Evolutionary conservation across 2,329 filamentous ascomycete species (phyloP).

Genomic region (Trichoderma sp.): DNA sequence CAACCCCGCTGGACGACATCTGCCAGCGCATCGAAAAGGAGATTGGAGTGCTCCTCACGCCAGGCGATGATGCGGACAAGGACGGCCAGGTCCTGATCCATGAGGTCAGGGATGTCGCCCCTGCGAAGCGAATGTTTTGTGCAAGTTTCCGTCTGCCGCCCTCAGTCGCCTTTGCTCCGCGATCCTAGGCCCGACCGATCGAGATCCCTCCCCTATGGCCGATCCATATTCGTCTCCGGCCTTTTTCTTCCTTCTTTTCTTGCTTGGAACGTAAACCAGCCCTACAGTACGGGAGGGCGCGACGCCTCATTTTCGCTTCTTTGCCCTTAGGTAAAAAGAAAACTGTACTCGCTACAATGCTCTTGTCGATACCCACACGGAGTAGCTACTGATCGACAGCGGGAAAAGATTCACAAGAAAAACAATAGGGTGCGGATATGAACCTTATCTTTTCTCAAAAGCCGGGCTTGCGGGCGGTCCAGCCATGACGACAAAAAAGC

Average conservation of each 20-base stretch:
- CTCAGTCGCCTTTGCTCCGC: constrained; percentile 73
- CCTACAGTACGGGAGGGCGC: constrained; percentile 10
- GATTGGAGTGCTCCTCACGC: constrained; percentile 43
- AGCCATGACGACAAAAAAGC: not conserved
- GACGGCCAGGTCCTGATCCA: constrained; percentile 57
- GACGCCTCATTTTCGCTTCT: not conserved
- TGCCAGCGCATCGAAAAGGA: constrained; percentile 43
- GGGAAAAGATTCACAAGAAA: not conserved
- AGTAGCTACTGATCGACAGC: not conserved
- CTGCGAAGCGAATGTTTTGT: constrained; percentile 96
- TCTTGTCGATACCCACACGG: not conserved
- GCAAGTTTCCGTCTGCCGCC: constrained; percentile 84
- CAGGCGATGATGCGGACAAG: constrained; percentile 49
- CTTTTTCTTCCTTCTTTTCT: too few species aligned
- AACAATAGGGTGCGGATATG: not conserved
- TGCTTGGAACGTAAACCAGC: not conserved
- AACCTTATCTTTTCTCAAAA: constrained; percentile 7
- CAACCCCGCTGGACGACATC: constrained; percentile 59
- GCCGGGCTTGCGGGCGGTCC: not conserved
- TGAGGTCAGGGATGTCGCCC: constrained; percentile 84
- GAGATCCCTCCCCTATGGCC: too few species aligned
- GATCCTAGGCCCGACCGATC: constrained; percentile 25
- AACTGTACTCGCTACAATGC: not conserved
- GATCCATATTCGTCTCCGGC: not conserved
- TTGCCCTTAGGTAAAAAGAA: not conserved